Evolutionary conservation across 345 rosid species (phyloP).

Genomic region (Eucalyptus brandiana): DNA sequence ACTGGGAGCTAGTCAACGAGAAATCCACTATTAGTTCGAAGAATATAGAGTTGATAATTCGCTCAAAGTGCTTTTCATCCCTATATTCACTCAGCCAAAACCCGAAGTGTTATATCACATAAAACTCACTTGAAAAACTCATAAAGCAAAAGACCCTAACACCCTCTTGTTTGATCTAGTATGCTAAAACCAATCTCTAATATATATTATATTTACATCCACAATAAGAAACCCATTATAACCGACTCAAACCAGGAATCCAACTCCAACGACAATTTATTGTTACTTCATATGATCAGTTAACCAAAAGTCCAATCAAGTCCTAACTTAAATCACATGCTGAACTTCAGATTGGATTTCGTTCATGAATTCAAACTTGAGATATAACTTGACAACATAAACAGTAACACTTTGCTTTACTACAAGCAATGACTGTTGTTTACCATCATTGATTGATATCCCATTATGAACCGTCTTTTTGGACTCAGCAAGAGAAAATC

Average conservation of each 20-base stretch:
- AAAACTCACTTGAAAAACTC: not conserved
- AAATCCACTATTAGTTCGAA: no score
- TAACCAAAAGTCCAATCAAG: not conserved
- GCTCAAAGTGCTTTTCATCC: not conserved
- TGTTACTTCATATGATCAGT: not conserved
- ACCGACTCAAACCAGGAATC: not conserved
- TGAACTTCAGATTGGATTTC: accelerated
- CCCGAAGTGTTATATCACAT: not conserved
- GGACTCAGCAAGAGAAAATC: not conserved
- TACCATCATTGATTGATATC: not conserved
- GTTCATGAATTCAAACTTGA: not conserved
- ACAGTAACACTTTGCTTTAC: not conserved
- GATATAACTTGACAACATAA: no score
- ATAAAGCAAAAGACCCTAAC: not conserved
- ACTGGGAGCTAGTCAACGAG: accelerated
- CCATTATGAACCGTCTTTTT: not conserved
- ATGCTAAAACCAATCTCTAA: not conserved
- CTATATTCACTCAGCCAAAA: not conserved
- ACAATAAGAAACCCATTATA: not conserved
- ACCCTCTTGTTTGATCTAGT: not conserved
- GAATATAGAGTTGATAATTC: not conserved
- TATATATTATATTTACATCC: not conserved
- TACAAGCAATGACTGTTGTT: not conserved
- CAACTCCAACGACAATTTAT: not conserved
- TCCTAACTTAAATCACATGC: not conserved